A percentile compares a stretch with the other conserved stretches of the same genome.
Conservation (phyloP, 1,284 basidiomycete genomes). For the Heliocybe sulcata region DNA sequence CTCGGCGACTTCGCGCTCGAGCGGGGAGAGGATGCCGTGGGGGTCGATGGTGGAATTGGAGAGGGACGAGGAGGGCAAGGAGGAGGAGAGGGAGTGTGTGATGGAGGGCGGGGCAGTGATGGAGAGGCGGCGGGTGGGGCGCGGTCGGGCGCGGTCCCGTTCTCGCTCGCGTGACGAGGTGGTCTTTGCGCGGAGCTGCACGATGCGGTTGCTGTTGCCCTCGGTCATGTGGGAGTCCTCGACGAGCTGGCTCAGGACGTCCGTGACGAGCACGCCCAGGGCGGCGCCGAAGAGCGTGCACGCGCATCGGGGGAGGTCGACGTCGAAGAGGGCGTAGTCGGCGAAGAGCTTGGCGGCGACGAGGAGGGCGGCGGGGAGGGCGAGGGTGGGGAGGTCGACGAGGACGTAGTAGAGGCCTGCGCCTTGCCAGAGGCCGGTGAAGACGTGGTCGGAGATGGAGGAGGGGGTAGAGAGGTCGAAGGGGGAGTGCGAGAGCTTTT, state of each 20-base stretch:
- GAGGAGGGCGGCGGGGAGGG: conserved; percentile 45
- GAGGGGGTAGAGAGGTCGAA: conserved; percentile 26
- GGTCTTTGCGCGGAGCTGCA: conserved; percentile 12
- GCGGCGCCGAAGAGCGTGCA: conserved; percentile 56
- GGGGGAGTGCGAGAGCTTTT: conserved; percentile 37
- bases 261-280: conserved; percentile 57
- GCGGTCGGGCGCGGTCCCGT: conserved; percentile 13
- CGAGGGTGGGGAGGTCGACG: conserved; percentile 42
- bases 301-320: conserved; percentile 44
- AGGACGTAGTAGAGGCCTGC: conserved; percentile 63
- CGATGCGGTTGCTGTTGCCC: conserved; percentile 3
- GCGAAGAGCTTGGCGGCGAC: conserved; percentile 53
- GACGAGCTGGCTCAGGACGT: conserved; percentile 55
- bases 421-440: conserved; percentile 69
- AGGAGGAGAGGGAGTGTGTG: conserved; percentile 52
- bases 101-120: conserved; percentile 22
- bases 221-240: conserved; percentile 29
- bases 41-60: conserved; percentile 47
- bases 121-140: conserved; percentile 19
- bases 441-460: conserved; percentile 49
- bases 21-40: conserved; percentile 47
- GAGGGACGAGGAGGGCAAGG: too few species aligned
- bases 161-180: conserved; percentile 11
- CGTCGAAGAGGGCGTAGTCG: conserved; percentile 42
- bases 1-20: conserved; percentile 63